These are phyloP conservation scores for Penicillium sp. DNA, from an alignment of 2,329 filamentous ascomycete species.

Conservation along the genomic window DNA sequence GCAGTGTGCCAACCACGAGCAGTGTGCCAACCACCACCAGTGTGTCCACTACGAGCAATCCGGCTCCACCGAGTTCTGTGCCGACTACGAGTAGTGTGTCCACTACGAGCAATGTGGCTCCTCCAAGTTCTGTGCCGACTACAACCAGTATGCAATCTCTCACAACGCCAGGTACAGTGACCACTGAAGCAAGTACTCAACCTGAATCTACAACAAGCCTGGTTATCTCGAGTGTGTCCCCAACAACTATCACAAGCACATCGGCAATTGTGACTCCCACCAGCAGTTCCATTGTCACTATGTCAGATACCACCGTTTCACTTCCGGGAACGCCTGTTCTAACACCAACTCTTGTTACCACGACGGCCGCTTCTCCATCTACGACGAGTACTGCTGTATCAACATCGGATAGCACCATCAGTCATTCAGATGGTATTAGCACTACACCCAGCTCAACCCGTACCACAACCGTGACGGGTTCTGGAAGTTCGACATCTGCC, in stretches of 20 bases:
- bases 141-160: background rate
- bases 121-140: no score
- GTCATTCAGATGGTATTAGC: background rate
- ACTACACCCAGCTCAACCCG: conserved; percentile 4
- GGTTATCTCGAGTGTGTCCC: no score
- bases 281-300: conserved; percentile 6
- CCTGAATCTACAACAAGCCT: background rate
- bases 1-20: background rate
- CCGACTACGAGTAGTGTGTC: no score
- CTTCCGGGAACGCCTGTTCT: no score
- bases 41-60: no score
- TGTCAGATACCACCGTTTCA: conserved; percentile 1
- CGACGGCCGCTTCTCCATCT: background rate
- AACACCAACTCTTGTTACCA: background rate
- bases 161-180: background rate
- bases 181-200: background rate
- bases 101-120: no score
- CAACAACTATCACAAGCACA: background rate
- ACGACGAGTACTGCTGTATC: conserved; percentile 7
- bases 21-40: background rate
- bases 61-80: no score
- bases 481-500: conserved; percentile 4
- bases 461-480: conserved; percentile 4
- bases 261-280: background rate
- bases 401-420: conserved; percentile 5